Evolutionary conservation across 2,329 filamentous ascomycete species (phyloP), one percentile per base, ranked within the genome.

Genomic region (Diplodia scrobiculata): DNA sequence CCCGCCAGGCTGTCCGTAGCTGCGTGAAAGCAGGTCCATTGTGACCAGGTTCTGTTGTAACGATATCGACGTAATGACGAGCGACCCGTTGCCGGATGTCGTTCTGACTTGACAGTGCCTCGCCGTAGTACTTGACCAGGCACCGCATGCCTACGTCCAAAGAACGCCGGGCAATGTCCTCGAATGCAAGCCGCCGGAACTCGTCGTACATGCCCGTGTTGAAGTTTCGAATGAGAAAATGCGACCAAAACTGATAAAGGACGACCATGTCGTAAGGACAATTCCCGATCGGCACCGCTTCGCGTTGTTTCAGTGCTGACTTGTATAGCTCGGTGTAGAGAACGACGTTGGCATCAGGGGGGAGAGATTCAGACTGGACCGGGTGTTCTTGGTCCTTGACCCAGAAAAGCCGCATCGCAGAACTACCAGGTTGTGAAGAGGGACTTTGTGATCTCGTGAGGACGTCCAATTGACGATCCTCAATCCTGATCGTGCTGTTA

Each of bases 171-270:
- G 78, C 75, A 65, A 83, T 81, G 77, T 92, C 90, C 73, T 88
- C 86, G 68, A 88, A 79, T 65, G 90, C 89, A 74, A 85, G 82
- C 72, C 81, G 80, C 69, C 86, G 86, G 79, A 92, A 92, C 75
- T 92, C 89, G 73, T 86, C 81, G 79, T 92, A 92, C 86, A 93
- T 90, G 73, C 81, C 82, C 67, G 83, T 81, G 76, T 92, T 90
- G 83, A 92, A 92, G 78, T 90, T 88, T 72, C 86, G 83, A 69
- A 87, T 84, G 69, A 92, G 82, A 73, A 90, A 91, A 75, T 89
- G 85, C 21, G 87, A 86, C 89, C 89, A 92, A 79, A 91, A 91
- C 69, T 87, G 84, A 79, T 91, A 92, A 34, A 91, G 83, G 67
- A 86, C 82, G 73, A 86, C 83, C 82, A 89, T 87, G 72, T 87